These are phyloP conservation scores for Thraustochytrium sp. DNA, from an alignment of 352 stramenopile genomes.

Conservation along the genomic window DNA sequence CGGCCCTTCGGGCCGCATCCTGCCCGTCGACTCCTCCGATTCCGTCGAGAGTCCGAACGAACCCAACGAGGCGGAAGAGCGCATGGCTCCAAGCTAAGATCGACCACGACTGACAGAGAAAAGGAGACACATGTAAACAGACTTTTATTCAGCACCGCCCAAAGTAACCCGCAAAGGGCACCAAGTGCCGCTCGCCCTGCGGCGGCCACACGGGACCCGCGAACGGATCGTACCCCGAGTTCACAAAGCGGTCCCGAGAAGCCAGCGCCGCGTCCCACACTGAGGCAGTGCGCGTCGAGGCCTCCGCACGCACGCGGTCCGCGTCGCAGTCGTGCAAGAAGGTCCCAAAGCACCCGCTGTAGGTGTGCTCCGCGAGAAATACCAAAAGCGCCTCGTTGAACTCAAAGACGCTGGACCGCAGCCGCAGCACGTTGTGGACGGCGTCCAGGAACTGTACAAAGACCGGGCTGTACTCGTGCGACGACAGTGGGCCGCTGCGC, in stretches of 20 bases:
- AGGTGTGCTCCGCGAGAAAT: slow-evolving; percentile 87
- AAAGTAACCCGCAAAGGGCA: too few species aligned
- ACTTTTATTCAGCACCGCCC: too few species aligned
- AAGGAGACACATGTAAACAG: too few species aligned
- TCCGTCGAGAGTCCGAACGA: too few species aligned
- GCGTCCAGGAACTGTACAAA: slow-evolving; percentile 98
- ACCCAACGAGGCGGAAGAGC: too few species aligned
- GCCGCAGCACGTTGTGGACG: slow-evolving; percentile 90
- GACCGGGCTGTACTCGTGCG: slow-evolving; percentile 95
- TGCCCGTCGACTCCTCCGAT: too few species aligned
- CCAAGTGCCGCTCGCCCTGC: too few species aligned
- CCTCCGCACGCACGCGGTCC: slow-evolving; percentile 49
- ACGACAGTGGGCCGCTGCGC: slow-evolving; percentile 85
- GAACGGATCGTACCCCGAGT: neutral
- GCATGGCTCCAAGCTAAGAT: too few species aligned
- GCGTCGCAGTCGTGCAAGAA: slow-evolving; percentile 95
- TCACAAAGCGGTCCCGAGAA: neutral
- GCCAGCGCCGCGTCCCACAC: neutral
- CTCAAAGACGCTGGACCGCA: slow-evolving; percentile 92
- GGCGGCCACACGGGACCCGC: too few species aligned
- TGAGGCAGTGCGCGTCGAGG: slow-evolving; percentile 88
- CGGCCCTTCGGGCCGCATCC: too few species aligned
- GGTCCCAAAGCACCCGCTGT: slow-evolving; percentile 93
- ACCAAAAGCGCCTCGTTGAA: slow-evolving; percentile 67
- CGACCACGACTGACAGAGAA: too few species aligned